A percentile compares a stretch with the other conserved stretches of the same genome.
These are phyloP conservation scores for Geopyxis carbonaria DNA, from an alignment of 495 filamentous ascomycete genomes.

Conservation along the genomic window DNA sequence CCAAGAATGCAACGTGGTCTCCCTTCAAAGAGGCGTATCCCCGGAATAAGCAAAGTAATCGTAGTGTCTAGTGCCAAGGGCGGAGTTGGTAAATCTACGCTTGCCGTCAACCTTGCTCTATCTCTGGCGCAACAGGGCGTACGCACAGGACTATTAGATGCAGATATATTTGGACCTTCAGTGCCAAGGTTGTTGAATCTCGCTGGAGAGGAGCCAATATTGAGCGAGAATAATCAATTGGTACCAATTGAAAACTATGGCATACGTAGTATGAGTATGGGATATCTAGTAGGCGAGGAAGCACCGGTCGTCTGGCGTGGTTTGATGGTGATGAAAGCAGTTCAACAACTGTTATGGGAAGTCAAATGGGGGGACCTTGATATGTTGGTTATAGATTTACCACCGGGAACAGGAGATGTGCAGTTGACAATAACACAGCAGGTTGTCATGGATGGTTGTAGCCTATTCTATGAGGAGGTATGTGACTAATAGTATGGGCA, in stretches of 20 bases:
- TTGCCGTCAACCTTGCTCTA: slow-evolving; percentile 84
- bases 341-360: slow-evolving; percentile 86
- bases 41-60: slow-evolving; percentile 67
- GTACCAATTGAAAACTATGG: slow-evolving; percentile 88
- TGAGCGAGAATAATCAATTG: slow-evolving; percentile 34
- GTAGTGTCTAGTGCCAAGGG: slow-evolving; percentile 93
- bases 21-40: slow-evolving; percentile 61
- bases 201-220: slow-evolving; percentile 44
- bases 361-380: slow-evolving; percentile 81
- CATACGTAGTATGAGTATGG: slow-evolving; percentile 96
- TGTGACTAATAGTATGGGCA: slow-evolving; percentile 15
- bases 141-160: slow-evolving; percentile 74
- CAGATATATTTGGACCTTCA: slow-evolving; percentile 90
- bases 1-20: slow-evolving; percentile 60
- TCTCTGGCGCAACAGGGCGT: slow-evolving; percentile 65
- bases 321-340: slow-evolving; percentile 91
- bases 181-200: slow-evolving; percentile 82
- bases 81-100: slow-evolving; percentile 88
- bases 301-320: slow-evolving; percentile 89
- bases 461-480: too few relatives aligned
- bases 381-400: slow-evolving; percentile 75
- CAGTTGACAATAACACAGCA: slow-evolving; percentile 90
- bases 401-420: slow-evolving; percentile 86
- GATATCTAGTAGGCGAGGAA: slow-evolving; percentile 65
- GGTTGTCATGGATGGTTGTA: slow-evolving; percentile 54